A percentile compares a stretch with the other conserved stretches of the same genome.
Evolutionary conservation across 1,284 basidiomycete species (phyloP).

Genomic region (Ganoderma boninense): DNA sequence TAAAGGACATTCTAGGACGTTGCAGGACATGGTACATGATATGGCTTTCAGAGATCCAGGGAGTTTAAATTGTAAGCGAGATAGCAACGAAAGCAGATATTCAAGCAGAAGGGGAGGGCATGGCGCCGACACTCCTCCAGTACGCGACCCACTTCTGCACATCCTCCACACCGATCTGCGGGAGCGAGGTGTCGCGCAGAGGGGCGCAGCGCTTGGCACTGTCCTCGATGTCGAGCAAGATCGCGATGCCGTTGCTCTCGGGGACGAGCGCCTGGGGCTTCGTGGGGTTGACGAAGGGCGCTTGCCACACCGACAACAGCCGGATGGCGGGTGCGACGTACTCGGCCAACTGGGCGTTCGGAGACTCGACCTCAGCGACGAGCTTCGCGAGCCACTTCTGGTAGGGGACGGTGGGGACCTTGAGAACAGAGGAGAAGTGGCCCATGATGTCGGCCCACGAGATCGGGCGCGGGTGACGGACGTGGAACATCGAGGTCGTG

Average conservation of each 20-base stretch:
- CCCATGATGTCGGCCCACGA: constrained; percentile 25
- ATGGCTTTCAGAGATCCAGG: background rate
- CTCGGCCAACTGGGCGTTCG: constrained; percentile 4
- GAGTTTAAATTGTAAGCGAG: background rate
- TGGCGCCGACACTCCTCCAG: constrained; percentile 9
- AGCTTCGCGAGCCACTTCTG: constrained; percentile 30
- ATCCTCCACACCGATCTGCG: constrained; percentile 6
- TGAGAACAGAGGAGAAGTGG: constrained; percentile 19
- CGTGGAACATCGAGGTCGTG: constrained; percentile 25
- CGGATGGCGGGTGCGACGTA: constrained; percentile 1
- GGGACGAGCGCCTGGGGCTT: background rate
- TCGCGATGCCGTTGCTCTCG: constrained; percentile 7
- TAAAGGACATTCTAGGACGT: background rate
- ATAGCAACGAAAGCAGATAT: background rate
- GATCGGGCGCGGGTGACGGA: constrained; percentile 31
- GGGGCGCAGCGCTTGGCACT: background rate
- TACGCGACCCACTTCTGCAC: constrained; percentile 7
- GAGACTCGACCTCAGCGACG: constrained; percentile 9
- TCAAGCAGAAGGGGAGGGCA: constrained; percentile 1
- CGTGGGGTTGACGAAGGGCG: background rate
- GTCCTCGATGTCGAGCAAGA: constrained; percentile 8
- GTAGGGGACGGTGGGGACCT: constrained; percentile 25
- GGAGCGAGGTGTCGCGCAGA: constrained; percentile 1
- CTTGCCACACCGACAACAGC: background rate
- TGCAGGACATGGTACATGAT: background rate